Conservation (phyloP, 2,329 filamentous ascomycete species). For the Colletotrichum horii region DNA sequence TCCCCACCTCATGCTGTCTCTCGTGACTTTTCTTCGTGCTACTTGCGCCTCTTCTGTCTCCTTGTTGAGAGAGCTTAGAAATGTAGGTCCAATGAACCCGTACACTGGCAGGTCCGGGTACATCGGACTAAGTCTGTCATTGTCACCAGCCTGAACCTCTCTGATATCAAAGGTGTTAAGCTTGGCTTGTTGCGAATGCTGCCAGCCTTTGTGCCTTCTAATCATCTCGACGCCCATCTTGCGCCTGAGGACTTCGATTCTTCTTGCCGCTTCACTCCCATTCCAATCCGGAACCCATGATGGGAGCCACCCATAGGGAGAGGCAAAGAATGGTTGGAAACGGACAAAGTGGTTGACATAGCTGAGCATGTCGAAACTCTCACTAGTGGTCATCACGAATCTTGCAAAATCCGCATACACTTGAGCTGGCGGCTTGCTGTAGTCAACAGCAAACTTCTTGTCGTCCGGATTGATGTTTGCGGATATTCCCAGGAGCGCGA, state of each 20-base stretch:
- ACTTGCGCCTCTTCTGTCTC: not conserved
- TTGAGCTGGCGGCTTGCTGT: fast-evolving
- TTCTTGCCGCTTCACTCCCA: not conserved
- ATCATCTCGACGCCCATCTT: not conserved
- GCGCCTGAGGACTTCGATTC: fast-evolving
- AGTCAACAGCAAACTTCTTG: not conserved
- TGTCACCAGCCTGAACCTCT: fast-evolving
- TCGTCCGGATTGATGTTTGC: not conserved
- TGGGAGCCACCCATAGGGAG: not conserved
- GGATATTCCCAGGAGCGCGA: not conserved
- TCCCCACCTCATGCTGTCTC: not conserved
- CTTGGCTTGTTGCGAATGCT: not conserved
- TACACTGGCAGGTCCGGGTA: not conserved
- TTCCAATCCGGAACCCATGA: not conserved
- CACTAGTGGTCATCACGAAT: not conserved
- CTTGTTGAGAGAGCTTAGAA: not conserved
- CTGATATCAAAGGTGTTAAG: not conserved
- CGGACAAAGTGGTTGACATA: not conserved
- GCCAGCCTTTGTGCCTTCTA: fast-evolving
- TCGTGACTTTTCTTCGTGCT: fast-evolving
- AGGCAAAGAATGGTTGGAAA: not conserved
- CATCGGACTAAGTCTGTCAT: not conserved
- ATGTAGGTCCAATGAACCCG: not conserved
- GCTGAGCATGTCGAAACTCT: not conserved
- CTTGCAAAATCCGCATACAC: not conserved